A percentile compares a stretch with the other conserved stretches of the same genome.
These are phyloP conservation scores for Lipomyces yamadae DNA, from an alignment of 805 yeast species.

Conservation along the genomic window DNA sequence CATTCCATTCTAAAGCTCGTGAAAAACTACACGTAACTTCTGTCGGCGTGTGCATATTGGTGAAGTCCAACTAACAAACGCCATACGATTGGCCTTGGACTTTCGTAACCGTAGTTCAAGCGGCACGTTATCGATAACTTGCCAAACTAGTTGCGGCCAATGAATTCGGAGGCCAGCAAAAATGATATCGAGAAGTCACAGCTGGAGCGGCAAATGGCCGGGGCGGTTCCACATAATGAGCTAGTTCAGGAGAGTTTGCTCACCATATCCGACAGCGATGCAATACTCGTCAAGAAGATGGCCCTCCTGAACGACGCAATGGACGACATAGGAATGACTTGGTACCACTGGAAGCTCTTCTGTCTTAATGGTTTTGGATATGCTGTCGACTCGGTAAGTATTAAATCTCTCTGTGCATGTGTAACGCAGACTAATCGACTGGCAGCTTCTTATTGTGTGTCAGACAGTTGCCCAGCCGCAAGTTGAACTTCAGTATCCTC, in stretches of 20 bases:
- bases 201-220: neutral
- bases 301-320: conserved; percentile 48
- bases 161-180: neutral
- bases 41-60: no score
- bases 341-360: conserved; percentile 57
- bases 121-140: no score
- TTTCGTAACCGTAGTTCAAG: no score
- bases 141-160: neutral
- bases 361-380: conserved; percentile 62
- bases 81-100: no score
- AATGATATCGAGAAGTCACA: conserved; percentile 6
- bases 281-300: conserved; percentile 22
- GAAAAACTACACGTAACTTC: no score
- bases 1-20: no score
- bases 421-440: neutral
- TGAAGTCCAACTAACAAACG: no score
- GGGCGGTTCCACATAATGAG: neutral
- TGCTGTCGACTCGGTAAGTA: conserved; percentile 53
- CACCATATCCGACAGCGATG: conserved; percentile 7
- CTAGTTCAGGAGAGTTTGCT: neutral
- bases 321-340: conserved; percentile 66
- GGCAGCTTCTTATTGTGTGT: conserved; percentile 47
- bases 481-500: conserved; percentile 7
- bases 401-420: neutral
- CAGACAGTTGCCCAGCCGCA: conserved; percentile 5